Evolutionary conservation across 352 stramenopile species (phyloP), one percentile per base, ranked within the genome.

Genomic region (Aphanomyces stellatus): DNA sequence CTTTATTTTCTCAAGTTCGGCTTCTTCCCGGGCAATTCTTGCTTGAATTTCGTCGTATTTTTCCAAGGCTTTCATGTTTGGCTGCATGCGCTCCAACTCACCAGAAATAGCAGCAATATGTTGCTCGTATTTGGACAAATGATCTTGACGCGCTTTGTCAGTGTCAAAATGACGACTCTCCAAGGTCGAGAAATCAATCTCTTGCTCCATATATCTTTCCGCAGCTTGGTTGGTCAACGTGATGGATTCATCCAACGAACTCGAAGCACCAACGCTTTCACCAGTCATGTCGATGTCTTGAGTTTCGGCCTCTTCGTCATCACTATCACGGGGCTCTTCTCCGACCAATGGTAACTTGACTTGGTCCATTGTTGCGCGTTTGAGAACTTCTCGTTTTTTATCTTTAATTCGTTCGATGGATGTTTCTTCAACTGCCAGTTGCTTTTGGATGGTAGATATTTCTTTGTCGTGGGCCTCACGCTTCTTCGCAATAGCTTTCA

Each of bases 21-120:
- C 84, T 76, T 95, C 84, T 72, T 93, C 84, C 27, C 81, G 85
- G 1, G 75, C 72, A 57, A 95, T 91, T 35, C 85, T 80, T 24
- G 73, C 76, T 71, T 92, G 82, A 30, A 95, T 93, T 62, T 89
- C 83, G 48, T 91, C 83, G 41, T 88, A 95, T 60, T 92, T 92
- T 51, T 95, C 81, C n/a, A 93, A 61, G 0, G 87, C 87, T 6
- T 97, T 97, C 95, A 99, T 97, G 71, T 99, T 99, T 4, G 97
- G 97, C 55, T 96, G 88, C 79, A 99, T 98, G 3, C 82, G 81
- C 42, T 99, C 96, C 64, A 99, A 59, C 49, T 96, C 87, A 2
- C 81, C 76, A 0, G 87, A 69, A 51, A 96, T 59, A 13, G 80
- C 71, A 33, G 72, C 72, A 62, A 96, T 88, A 4, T 76, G 75